These are phyloP conservation scores for Amylostereum areolatum DNA, from an alignment of 1,284 basidiomycete genomes.

Conservation along the genomic window DNA sequence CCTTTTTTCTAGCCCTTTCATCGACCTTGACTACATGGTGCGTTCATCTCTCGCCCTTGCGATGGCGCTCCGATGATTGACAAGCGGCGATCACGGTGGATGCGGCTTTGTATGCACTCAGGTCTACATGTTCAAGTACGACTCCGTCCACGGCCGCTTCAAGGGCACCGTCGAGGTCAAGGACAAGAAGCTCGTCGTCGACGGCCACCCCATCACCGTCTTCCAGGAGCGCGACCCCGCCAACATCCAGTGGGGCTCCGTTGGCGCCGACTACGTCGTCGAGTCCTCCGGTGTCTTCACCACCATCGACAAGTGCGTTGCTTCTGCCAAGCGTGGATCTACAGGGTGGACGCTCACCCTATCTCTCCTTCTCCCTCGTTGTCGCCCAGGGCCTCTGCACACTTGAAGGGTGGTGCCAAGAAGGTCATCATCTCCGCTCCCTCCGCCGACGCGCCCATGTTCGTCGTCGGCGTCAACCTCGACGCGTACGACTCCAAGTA, in stretches of 20 bases:
- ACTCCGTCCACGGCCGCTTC: conserved; percentile 96
- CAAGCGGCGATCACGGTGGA: neutral
- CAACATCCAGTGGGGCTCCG: conserved; percentile 79
- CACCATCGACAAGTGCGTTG: conserved; percentile 72
- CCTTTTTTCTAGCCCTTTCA: conserved; percentile 70
- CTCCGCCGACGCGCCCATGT: conserved; percentile 98
- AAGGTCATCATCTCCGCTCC: conserved; percentile 99
- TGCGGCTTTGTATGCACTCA: conserved; percentile 18
- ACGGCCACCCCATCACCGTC: conserved; percentile 78
- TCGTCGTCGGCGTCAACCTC: conserved; percentile 94
- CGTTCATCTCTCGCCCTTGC: conserved; percentile 9
- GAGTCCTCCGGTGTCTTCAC: conserved; percentile 99
- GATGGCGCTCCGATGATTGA: neutral
- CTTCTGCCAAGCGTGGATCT: neutral
- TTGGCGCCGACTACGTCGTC: conserved; percentile 90
- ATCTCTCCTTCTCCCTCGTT: neutral
- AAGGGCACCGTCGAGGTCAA: conserved; percentile 80
- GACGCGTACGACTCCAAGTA: conserved; percentile 90
- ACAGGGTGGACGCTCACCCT: neutral
- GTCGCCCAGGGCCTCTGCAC: conserved; percentile 70
- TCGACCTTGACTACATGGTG: conserved; percentile 93
- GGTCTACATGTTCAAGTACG: conserved; percentile 99
- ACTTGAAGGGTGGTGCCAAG: conserved; percentile 99
- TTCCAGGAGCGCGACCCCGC: conserved; percentile 87
- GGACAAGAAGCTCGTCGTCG: conserved; percentile 88